Evolutionary conservation across 1,139 yeast genomes (phyloP).

Genomic region (Taphrina pruni): DNA sequence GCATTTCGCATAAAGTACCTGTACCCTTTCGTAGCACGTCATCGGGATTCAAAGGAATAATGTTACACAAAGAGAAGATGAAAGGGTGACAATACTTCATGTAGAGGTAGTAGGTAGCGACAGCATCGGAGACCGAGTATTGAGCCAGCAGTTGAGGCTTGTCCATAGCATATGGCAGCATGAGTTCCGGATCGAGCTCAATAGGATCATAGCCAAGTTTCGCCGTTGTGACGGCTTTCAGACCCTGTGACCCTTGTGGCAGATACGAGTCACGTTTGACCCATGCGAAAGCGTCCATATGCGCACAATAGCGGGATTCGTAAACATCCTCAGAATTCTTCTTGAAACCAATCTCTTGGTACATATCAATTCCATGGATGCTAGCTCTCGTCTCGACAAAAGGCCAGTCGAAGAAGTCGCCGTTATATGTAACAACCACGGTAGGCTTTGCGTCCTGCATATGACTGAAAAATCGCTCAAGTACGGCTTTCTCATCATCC

Average conservation of each 20-base stretch:
- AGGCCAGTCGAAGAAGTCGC: conserved; percentile 99
- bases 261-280: conserved; percentile 97
- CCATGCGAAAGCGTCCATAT: conserved; percentile 98
- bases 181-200: conserved; percentile 94
- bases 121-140: conserved; percentile 98
- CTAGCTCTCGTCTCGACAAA: conserved; percentile 88
- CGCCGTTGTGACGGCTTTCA: conserved; percentile 96
- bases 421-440: conserved; percentile 95
- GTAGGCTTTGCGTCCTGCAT: conserved; percentile 87
- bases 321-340: conserved; percentile 90
- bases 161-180: conserved; percentile 95
- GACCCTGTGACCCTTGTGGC: conserved; percentile 98
- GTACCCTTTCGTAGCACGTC: conserved; percentile 96
- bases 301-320: conserved; percentile 89
- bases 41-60: conserved; percentile 94
- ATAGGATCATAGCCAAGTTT: conserved; percentile 96
- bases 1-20: conserved; percentile 98
- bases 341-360: conserved; percentile 91
- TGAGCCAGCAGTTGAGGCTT: conserved; percentile 91
- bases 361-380: conserved; percentile 85
- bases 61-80: conserved; percentile 91
- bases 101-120: conserved; percentile 93
- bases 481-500: conserved; percentile 74
- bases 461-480: conserved; percentile 84
- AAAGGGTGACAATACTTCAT: conserved; percentile 98